These are phyloP conservation scores for Heliamphora exappendiculata DNA, from an alignment of 148 eudicot genomes.

Conservation along the genomic window DNA sequence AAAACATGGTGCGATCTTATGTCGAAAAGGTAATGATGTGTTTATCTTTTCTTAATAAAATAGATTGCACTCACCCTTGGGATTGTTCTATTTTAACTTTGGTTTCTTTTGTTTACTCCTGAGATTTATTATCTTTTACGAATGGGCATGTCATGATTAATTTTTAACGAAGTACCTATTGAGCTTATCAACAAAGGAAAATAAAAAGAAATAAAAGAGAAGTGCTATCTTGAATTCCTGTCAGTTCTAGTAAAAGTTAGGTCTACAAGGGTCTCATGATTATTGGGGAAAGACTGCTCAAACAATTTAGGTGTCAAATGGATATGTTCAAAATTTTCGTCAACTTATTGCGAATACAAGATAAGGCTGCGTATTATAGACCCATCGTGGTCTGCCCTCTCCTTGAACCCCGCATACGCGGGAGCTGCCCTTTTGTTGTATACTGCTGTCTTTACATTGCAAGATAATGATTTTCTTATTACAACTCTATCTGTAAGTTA, in stretches of 20 bases:
- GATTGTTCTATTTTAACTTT: not conserved
- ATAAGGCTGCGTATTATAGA: too few relatives aligned
- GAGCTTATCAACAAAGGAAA: not conserved
- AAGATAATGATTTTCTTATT: not conserved
- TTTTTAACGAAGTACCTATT: not conserved
- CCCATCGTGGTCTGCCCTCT: too few relatives aligned
- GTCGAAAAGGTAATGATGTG: conserved; percentile 55
- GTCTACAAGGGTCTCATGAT: not conserved
- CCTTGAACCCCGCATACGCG: too few relatives aligned
- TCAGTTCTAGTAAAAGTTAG: not conserved
- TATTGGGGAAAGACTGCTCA: not conserved
- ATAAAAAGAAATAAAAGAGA: too few relatives aligned
- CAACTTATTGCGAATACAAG: not conserved
- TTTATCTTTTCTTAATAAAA: not conserved
- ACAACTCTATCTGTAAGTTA: not conserved
- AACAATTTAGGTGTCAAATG: not conserved
- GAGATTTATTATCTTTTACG: not conserved
- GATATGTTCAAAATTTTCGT: not conserved
- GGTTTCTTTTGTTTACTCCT: not conserved
- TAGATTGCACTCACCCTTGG: not conserved
- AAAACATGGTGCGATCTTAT: conserved; percentile 70
- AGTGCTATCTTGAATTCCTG: not conserved
- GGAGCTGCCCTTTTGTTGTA: too few relatives aligned
- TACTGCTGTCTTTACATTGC: not conserved
- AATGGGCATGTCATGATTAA: not conserved